These are phyloP conservation scores for Ceratobasidium sp. DNA, from an alignment of 1,284 basidiomycete genomes.

Conservation along the genomic window DNA sequence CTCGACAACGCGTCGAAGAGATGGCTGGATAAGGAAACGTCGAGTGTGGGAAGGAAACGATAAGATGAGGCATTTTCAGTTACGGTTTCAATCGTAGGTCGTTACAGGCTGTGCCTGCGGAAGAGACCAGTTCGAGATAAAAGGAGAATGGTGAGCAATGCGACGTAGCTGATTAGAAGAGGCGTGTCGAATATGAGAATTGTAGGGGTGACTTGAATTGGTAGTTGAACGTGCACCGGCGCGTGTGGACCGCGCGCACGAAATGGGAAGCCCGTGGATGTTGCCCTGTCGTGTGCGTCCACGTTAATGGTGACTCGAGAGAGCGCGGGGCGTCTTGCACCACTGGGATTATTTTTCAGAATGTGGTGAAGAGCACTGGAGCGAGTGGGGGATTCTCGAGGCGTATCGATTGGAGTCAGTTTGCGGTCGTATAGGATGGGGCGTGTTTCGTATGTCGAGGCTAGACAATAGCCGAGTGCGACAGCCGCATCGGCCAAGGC, in stretches of 20 bases:
- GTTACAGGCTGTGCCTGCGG: background rate
- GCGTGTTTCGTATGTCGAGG: too few relatives aligned
- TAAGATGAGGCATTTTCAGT: background rate
- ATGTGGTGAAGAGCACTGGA: background rate
- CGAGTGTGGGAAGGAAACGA: constrained; percentile 1
- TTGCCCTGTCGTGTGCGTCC: background rate
- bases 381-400: background rate
- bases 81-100: background rate
- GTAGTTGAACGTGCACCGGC: constrained; percentile 5
- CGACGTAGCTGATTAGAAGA: background rate
- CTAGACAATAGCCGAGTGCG: too few relatives aligned
- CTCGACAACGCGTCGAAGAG: background rate
- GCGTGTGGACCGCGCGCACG: background rate
- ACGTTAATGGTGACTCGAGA: constrained; percentile 5
- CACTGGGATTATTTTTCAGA: background rate
- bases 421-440: too few relatives aligned
- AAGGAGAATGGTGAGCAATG: constrained; percentile 13
- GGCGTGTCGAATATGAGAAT: background rate
- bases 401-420: too few relatives aligned
- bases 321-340: constrained; percentile 2
- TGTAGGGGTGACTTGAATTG: background rate
- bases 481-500: too few relatives aligned
- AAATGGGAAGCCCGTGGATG: background rate
- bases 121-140: background rate
- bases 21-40: constrained; percentile 4